These are phyloP conservation scores for Exophiala phaeomuriformis DNA, from an alignment of 2,329 filamentous ascomycete species.

Conservation along the genomic window DNA sequence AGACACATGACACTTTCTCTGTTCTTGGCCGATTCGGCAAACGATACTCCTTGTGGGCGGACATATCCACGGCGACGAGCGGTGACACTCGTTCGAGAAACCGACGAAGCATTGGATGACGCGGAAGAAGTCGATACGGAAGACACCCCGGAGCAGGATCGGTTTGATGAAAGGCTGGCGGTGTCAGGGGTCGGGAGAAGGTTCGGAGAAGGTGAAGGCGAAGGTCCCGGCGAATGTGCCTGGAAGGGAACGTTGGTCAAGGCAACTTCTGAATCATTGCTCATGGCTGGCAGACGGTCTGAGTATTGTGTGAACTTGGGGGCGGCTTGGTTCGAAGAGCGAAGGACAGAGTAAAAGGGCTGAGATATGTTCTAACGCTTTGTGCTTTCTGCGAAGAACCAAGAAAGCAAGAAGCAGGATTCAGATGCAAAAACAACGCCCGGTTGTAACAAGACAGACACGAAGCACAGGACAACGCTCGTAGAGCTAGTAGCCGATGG, in stretches of 20 bases:
- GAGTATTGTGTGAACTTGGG: not conserved
- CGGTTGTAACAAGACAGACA: not conserved
- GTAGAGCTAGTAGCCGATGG: not conserved
- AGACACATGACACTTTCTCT: conserved; percentile 93
- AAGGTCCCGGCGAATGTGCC: conserved; percentile 16
- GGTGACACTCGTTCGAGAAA: conserved; percentile 39
- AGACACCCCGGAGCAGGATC: conserved; percentile 42
- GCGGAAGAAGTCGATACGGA: conserved; percentile 41
- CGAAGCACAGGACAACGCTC: conserved; percentile 8
- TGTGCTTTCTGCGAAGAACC: not conserved
- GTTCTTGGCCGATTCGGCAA: conserved; percentile 80
- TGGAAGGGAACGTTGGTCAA: conserved; percentile 5
- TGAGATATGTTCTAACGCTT: not conserved
- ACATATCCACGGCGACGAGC: conserved; percentile 67
- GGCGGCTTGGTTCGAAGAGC: not conserved
- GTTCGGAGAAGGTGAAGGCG: conserved; percentile 22
- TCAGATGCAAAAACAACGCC: not conserved
- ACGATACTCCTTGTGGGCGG: conserved; percentile 77
- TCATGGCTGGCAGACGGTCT: conserved; percentile 6
- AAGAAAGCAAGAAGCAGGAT: not conserved
- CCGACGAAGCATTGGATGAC: conserved; percentile 38
- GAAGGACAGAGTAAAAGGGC: not conserved
- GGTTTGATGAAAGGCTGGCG: conserved; percentile 29
- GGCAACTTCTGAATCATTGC: conserved; percentile 11
- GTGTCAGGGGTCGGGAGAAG: conserved; percentile 19